Conservation (phyloP, 768 basidiomycete species). For the Russula sp. region DNA sequence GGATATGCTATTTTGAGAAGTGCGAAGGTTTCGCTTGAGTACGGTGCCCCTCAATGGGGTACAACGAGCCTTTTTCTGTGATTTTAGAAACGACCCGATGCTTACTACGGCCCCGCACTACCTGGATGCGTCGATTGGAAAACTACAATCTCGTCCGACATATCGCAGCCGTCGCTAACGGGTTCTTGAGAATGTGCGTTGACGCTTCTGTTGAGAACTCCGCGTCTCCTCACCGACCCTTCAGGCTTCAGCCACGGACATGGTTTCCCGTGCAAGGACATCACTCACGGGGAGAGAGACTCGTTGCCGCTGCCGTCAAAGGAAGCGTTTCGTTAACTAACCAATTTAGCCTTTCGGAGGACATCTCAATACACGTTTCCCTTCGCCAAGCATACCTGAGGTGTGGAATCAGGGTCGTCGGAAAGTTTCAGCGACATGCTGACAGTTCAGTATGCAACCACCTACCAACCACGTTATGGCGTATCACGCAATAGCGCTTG, state of each 20-base stretch:
- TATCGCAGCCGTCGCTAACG: conserved; percentile 17
- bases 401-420: not conserved
- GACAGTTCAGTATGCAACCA: not conserved
- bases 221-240: not conserved
- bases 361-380: conserved; percentile 1
- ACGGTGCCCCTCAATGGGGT: not conserved
- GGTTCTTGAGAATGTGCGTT: conserved; percentile 10
- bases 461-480: not conserved
- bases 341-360: conserved; percentile 15
- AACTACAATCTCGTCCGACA: conserved; percentile 13
- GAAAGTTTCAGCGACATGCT: not conserved
- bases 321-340: not conserved
- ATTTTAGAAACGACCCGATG: not conserved
- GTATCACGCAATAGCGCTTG: not conserved
- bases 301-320: conserved; percentile 8
- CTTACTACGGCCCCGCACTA: not conserved
- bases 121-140: not conserved
- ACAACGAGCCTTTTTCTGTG: not conserved
- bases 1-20: not conserved
- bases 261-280: not conserved
- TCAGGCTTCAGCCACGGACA: not conserved
- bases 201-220: conserved; percentile 15
- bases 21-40: not conserved
- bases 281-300: not conserved
- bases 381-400: not conserved